Evolutionary conservation across 1,284 basidiomycete genomes (phyloP), one percentile per base, ranked within the genome.

Genomic region (Fomitopsis pinicola): DNA sequence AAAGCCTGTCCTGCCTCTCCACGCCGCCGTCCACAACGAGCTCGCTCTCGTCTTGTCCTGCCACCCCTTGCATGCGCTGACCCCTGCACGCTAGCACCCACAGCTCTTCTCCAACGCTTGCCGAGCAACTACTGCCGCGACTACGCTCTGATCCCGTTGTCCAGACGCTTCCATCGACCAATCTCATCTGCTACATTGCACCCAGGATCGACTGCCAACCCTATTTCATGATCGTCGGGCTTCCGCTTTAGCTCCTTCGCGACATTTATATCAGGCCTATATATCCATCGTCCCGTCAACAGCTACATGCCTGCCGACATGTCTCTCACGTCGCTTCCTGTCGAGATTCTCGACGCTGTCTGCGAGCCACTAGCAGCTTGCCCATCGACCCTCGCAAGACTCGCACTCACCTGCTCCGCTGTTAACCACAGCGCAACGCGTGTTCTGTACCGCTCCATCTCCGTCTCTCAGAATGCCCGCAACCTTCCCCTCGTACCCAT

Each of bases 361-460:
- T 70, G 69, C 61, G 67, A 71, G 36, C 69, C 69, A 7, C 69
- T 73, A 44, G 67, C 73, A 58, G 67, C 69, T 63, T 60, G 60
- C 48, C 55, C 58, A 30, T 10, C 64, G 36, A 59, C 71, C 46
- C 72, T 74, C 63, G 65, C 67, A 61, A 62, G 66, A 50, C 64
- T 88, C 64, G 78, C 87, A 3, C 73, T 68, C 26, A 76, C 82
- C n/a, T 76, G 66, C 64, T 69, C 78, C 7, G 63, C 69, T 40
- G 67, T 87, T 67, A 74, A 75, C 64, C 74, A 74, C 57, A 71
- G 82, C 65, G 85, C 85, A 1, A 83, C 82, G 60, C 82, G 83
- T 61, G 70, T 78, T 50, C 84, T 91, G 71, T 91, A 88, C 73
- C 79, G 84, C 59, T 72, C 82, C 67, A 66, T 91, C 66, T 69